Conservation (phyloP, 2,329 filamentous ascomycete species). For the Cytospora piceicola region DNA sequence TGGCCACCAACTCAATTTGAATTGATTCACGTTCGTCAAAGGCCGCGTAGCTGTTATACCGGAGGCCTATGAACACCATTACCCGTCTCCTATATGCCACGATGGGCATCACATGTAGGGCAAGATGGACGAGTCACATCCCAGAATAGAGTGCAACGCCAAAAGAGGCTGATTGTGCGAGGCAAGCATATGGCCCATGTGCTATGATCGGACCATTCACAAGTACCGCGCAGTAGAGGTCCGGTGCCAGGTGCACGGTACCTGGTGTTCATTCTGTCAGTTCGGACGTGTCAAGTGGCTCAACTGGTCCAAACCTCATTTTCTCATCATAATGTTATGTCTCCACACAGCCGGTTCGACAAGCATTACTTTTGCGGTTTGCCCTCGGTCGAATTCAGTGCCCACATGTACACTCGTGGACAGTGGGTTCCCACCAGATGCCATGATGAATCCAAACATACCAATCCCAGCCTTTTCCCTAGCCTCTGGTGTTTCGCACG, state of each 20-base stretch:
- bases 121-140: conserved; percentile 17
- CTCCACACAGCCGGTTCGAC: conserved; percentile 16
- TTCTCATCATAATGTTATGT: conserved; percentile 4
- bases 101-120: not conserved
- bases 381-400: conserved; percentile 19
- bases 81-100: conserved; percentile 2
- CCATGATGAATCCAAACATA: conserved; percentile 24
- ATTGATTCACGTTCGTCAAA: not conserved
- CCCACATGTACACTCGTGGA: conserved; percentile 17
- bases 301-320: not conserved
- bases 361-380: conserved; percentile 9
- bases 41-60: not conserved
- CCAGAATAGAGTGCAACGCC: not conserved
- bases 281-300: conserved; percentile 24
- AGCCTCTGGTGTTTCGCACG: conserved; percentile 19
- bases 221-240: conserved; percentile 17
- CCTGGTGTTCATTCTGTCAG: conserved; percentile 4
- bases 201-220: conserved; percentile 10
- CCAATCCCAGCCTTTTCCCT: conserved; percentile 22
- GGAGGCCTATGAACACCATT: conserved; percentile 3
- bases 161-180: conserved; percentile 11
- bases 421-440: conserved; percentile 20
- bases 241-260: conserved; percentile 6
- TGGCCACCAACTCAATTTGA: conserved; percentile 1
- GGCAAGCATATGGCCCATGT: conserved; percentile 18